Evolutionary conservation across 2,329 filamentous ascomycete genomes (phyloP), one percentile per base, ranked within the genome.

Genomic region (Capronia coronata): DNA sequence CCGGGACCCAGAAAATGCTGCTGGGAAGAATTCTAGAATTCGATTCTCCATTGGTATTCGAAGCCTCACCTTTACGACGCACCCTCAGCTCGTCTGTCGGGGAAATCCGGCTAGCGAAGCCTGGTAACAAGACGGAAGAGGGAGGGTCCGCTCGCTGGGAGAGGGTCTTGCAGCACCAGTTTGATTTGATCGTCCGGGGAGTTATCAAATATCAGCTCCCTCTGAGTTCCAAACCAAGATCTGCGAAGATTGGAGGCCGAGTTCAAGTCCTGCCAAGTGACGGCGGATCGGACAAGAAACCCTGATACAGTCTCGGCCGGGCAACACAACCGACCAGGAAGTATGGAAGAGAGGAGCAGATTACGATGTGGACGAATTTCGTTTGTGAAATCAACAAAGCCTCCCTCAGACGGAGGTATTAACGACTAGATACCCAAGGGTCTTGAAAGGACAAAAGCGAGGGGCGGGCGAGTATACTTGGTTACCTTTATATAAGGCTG

Each of bases 151-250:
- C 86, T 63, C 81, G 90, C 10, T 98, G 93, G 93, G 88, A 94
- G 65, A 79, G 82, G 52, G 90, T 97, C 40, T 75, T 96, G 43
- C 81, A 94, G 57, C 86, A 96, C 66, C 87, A 91, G 38, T 98
- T 97, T 60, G 88, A 96, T 59, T 76, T 98, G 42, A 91, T 97
- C 53, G 79, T 98, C 35, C 84, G 93, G 60, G 93, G 93, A 18
- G 86, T 93, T 11, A 75, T 98, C 59, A 89, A 90, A 63, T 98
- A 98, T 63, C 75, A 79, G 54, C 68, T 83, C 2, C 80, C 80
- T 6, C 68, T 84, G 47, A 78, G 73, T 52, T 77, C 76, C 2
- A 69, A 72, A 13, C 70, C 70, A 35, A 70, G 75, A 59, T 77
- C 72, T n/a, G 75, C 75, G 2, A 61, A 72, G 63, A 58, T 73